Evolutionary conservation across 2,329 filamentous ascomycete species (phyloP), one percentile per base, ranked within the genome.

Genomic region (Magnaporthiopsis rhizophila): DNA sequence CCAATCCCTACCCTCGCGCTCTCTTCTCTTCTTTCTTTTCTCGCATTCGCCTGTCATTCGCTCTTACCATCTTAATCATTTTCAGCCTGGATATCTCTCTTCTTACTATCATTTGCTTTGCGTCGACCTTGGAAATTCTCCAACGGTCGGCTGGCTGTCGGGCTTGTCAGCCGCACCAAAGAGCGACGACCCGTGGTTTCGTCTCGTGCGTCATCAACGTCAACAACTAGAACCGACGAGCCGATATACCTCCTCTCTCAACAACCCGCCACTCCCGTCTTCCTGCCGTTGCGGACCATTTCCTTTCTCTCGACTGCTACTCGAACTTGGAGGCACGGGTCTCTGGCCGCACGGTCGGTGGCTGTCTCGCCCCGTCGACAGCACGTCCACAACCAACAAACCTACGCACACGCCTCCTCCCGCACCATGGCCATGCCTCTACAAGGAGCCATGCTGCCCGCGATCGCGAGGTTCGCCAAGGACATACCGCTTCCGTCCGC

Each of bases 381-480:
- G 38, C 38, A 50, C 38, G 15, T 30, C 38, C 38, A 15, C 38
- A 7, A 21, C 15, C 8, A 50, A 50, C 38, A 6, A 18, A 5
- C 30, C 30, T 5, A 50, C 38, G 38, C 38, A n/a, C 21, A 53
- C 45, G n/a, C 45, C 18, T 21, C n/a, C 45, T 21, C 45, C n/a
- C 45, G 6, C 18, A n/a, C 45, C 18, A 53, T 21, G n/a, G 7
- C 18, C 38, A 62, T 62, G 61, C 15, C 53, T n/a, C 32, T 61
- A 30, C 50, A 58, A 24, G 32, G 62, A 30, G 53, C 60, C 34
- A 58, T 64, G 12, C 34, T 64, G 28, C 63, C 63, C 18, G 63
- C 63, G 57, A 50, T 64, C 34, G 63, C 63, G 53, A 64, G 63
- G 63, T 61, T 57, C 34, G 63, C 63, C 63, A 64, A 64, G 58